Evolutionary conservation across 2,329 filamentous ascomycete genomes (phyloP).

Genomic region (Penicillium sp.): DNA sequence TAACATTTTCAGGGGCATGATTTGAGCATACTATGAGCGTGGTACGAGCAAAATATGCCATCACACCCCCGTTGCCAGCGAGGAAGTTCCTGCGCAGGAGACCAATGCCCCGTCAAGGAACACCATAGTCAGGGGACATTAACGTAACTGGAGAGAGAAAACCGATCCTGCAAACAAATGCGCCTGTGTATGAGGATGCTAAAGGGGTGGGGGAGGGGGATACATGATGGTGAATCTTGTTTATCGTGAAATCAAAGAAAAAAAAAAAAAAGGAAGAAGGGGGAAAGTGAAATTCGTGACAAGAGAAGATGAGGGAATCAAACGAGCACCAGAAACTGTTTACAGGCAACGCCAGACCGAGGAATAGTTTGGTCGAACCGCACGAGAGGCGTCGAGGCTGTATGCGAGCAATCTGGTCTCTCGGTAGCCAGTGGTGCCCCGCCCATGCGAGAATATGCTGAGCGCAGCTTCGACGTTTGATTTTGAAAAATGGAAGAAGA

Average conservation of each 20-base stretch:
- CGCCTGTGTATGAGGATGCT: constrained; percentile 44
- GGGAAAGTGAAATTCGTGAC: constrained; percentile 19
- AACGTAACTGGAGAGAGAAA: constrained; percentile 24
- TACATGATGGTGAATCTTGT: constrained; percentile 51
- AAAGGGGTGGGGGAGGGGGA: constrained; percentile 30
- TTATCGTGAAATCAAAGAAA: constrained; percentile 41
- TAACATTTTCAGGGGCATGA: constrained; percentile 13
- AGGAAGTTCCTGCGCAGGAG: constrained; percentile 8
- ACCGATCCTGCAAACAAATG: constrained; percentile 34
- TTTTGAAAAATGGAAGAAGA: neutral
- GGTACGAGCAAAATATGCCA: constrained; percentile 4
- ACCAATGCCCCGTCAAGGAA: constrained; percentile 14
- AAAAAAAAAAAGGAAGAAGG: constrained; percentile 16
- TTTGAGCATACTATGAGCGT: constrained; percentile 8
- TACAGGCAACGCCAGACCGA: neutral
- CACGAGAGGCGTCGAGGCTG: neutral
- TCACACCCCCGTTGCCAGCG: constrained; percentile 14
- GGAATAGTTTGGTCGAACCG: neutral
- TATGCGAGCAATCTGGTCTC: neutral
- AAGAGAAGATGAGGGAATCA: constrained; percentile 10
- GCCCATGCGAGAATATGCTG: neutral
- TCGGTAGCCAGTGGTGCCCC: neutral
- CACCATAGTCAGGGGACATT: constrained; percentile 19
- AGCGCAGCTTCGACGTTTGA: constrained; percentile 4
- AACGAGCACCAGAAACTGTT: constrained; percentile 6